Base-by-base conservation (phyloP, 306 rosid genomes). In the Trifolium dubium region DNA sequence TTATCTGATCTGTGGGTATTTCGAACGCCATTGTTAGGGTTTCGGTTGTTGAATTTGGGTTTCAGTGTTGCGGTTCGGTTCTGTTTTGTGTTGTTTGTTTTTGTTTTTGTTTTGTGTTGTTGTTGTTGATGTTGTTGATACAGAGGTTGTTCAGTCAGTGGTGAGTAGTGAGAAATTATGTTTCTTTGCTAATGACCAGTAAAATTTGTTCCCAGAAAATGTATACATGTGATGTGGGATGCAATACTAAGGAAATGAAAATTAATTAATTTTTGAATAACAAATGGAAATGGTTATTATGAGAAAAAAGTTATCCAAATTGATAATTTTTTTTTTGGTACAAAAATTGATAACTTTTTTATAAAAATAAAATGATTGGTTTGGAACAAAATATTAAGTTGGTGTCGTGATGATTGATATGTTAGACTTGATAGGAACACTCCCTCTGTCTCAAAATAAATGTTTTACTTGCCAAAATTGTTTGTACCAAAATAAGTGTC, bases 1-100 rank as follows among this genome's bases (percentile, higher is more conserved):
- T 87, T 79, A 95, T 86, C 69, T 85, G 92, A 79, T 88, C 96
- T 29, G 46, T 3, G 8, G 97, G 96, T 50, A 92, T 83, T 74
- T 92, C 97, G 68, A 82, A 85, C 76, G 89, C 88, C 96, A 92
- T 86, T 81, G 77, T 67, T 71, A 61, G 85, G 84, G 75, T 65
- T 77, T 58, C 17, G 37, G 0, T 29, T 28, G 19, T 56, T 4
- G 63, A 56, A 56, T 28, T 28, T 56, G 35, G 37, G n/a, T 11
- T 43, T 58, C 9, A 11, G 37, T 28, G 39, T 58, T 5, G 5
- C 12, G 43, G 2, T 32, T 60, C 10, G 1, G 3, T 58, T 58
- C 15, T 54, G 13, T 18, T 23, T 23, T 19, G 13, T 54, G 6
- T 53, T 53, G 12, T 44, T 4, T 13, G 31, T 4, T 12, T n/a